Percentiles rank a stretch among this genome's conserved stretches.
Evolutionary conservation across 1,139 yeast genomes (phyloP).

Genomic region (Magnusiomyces tetraspermus): DNA sequence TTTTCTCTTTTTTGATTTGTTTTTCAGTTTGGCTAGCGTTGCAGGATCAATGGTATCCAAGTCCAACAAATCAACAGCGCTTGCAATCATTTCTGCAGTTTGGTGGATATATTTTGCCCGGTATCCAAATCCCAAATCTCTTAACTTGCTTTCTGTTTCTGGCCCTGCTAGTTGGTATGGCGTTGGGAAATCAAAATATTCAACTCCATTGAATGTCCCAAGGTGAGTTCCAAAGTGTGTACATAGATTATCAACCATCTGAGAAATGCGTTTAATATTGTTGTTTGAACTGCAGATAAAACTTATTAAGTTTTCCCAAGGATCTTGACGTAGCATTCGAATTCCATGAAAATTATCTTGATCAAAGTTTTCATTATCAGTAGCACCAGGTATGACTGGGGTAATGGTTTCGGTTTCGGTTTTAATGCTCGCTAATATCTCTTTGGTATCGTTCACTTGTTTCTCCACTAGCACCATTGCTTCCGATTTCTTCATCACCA

Average conservation of each 20-base stretch:
- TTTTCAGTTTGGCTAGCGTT: background rate
- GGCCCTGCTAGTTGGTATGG: slow-evolving; percentile 44
- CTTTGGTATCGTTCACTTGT: background rate
- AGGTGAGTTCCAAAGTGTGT: slow-evolving; percentile 58
- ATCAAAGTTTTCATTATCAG: too few species aligned
- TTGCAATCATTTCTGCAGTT: slow-evolving; percentile 47
- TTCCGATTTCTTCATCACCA: slow-evolving; percentile 4
- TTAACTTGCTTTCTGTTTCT: slow-evolving; percentile 36
- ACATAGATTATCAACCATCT: slow-evolving; percentile 82
- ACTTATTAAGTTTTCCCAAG: slow-evolving; percentile 88
- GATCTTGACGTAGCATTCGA: slow-evolving; percentile 80
- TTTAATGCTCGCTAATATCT: too few species aligned
- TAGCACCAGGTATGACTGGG: too few species aligned
- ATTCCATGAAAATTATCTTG: slow-evolving; percentile 50
- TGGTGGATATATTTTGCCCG: slow-evolving; percentile 79
- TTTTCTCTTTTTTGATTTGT: background rate
- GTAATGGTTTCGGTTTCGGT: too few species aligned
- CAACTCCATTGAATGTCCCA: slow-evolving; percentile 44
- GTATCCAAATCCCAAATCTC: slow-evolving; percentile 77
- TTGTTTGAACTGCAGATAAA: slow-evolving; percentile 95
- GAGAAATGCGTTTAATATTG: slow-evolving; percentile 85
- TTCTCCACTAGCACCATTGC: background rate
- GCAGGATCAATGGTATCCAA: background rate
- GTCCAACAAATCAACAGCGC: slow-evolving; percentile 15
- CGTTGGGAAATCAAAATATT: slow-evolving; percentile 66